phyloP scores from a whole-genome alignment of 805 yeast species.

The Komagataella mondaviorum region DNA sequence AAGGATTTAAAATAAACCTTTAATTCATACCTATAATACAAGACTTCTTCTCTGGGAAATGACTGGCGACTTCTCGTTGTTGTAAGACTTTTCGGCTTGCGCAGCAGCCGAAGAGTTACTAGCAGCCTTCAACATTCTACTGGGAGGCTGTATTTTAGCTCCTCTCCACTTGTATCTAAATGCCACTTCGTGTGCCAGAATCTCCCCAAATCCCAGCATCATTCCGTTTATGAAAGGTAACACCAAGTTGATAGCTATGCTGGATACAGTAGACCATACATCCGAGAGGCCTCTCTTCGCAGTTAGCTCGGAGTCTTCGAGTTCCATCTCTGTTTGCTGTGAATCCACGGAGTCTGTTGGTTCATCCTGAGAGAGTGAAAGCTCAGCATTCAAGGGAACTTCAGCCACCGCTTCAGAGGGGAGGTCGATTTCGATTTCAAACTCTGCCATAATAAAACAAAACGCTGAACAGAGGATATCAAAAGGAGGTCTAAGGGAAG shows the following conservation, averaged over 20 bases:
- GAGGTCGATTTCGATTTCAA: not conserved
- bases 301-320: not conserved
- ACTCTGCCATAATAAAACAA: not conserved
- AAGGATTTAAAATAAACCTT: not conserved
- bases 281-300: slow-evolving; percentile 2
- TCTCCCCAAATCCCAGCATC: slow-evolving; percentile 94
- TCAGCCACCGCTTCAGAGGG: not conserved
- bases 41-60: not conserved
- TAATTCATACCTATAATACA: not conserved
- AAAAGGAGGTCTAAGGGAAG: not conserved
- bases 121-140: not conserved
- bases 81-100: not conserved
- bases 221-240: slow-evolving; percentile 87
- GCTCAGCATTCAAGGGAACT: not conserved
- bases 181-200: slow-evolving; percentile 86
- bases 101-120: not conserved
- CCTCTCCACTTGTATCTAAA: slow-evolving; percentile 66
- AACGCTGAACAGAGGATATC: not conserved
- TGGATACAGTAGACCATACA: slow-evolving; percentile 24
- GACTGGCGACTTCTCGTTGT: not conserved
- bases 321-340: not conserved
- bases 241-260: slow-evolving; percentile 59
- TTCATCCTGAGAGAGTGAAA: not conserved
- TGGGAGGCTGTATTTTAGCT: slow-evolving; percentile 31
- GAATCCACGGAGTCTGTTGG: not conserved